Evolutionary conservation across 805 yeast genomes (phyloP).

Genomic region (Starmerella etchellsii): DNA sequence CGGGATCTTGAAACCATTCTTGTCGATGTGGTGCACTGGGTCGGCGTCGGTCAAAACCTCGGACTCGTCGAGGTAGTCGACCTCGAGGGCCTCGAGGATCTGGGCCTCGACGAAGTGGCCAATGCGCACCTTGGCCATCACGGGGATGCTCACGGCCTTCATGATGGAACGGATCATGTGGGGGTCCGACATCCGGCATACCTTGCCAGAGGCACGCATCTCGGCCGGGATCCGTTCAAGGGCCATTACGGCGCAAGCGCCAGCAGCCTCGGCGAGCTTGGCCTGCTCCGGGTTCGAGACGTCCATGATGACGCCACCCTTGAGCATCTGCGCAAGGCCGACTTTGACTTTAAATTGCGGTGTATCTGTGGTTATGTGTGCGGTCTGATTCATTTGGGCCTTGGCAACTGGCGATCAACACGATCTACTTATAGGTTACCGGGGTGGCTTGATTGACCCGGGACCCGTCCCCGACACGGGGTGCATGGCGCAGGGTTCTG

Average conservation of each 20-base stretch:
- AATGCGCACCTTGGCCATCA: constrained; percentile 77
- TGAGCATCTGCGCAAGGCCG: constrained; percentile 76
- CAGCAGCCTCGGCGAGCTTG: constrained; percentile 63
- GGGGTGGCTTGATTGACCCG: neutral
- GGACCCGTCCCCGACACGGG: neutral
- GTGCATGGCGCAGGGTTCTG: too few relatives aligned
- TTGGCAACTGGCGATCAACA: too few relatives aligned
- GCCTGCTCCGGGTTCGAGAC: constrained; percentile 76
- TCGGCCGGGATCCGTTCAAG: constrained; percentile 76
- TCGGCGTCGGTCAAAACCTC: constrained; percentile 80
- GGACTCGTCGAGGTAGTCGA: constrained; percentile 73
- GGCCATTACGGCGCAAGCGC: constrained; percentile 87
- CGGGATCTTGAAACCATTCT: constrained; percentile 51
- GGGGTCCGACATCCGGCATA: constrained; percentile 79
- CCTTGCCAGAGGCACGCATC: constrained; percentile 69
- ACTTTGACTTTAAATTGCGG: constrained; percentile 42
- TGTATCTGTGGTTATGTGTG: neutral
- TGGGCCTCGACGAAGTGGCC: constrained; percentile 79
- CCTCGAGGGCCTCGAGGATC: constrained; percentile 53
- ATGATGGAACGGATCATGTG: constrained; percentile 61
- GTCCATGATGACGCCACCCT: constrained; percentile 40
- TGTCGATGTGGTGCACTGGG: constrained; percentile 49
- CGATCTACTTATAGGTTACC: neutral
- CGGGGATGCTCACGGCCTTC: constrained; percentile 42
- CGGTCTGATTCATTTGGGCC: constrained; percentile 1